phyloP scores from a whole-genome alignment of 768 basidiomycete genomes.

The Clavaria fumosa region DNA sequence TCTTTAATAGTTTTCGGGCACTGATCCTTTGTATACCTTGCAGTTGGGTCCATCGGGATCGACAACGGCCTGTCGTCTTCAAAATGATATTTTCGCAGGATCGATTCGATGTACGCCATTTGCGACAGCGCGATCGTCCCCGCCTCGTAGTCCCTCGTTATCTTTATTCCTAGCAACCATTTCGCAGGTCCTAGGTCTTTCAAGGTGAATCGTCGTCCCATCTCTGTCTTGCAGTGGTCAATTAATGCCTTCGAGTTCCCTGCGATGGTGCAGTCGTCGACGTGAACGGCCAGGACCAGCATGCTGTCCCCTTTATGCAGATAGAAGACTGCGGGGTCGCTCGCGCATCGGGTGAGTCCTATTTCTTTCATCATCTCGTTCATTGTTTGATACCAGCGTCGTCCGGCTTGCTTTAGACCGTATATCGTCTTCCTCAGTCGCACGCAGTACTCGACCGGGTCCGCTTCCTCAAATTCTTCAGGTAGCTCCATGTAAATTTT shows the following conservation, averaged over 20 bases:
- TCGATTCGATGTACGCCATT: conserved; percentile 18
- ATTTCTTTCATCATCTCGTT: conserved; percentile 4
- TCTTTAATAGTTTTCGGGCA: conserved; percentile 13
- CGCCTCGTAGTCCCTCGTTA: conserved; percentile 8
- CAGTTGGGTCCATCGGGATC: conserved; percentile 16
- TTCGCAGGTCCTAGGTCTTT: conserved; percentile 11
- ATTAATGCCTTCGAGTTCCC: conserved; percentile 10
- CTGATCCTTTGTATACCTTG: conserved; percentile 9
- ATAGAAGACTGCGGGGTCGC: conserved; percentile 17
- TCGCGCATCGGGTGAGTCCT: conserved; percentile 12
- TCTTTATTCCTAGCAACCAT: conserved; percentile 11
- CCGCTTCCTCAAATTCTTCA: conserved; percentile 14
- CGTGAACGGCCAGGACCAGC: conserved; percentile 16
- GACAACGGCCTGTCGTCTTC: conserved; percentile 14
- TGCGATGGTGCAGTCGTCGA: conserved; percentile 20
- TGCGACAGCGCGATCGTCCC: conserved; percentile 18
- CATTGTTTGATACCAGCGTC: conserved; percentile 15
- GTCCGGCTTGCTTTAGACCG: conserved; percentile 17
- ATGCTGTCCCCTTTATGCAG: conserved; percentile 7
- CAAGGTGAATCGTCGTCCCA: conserved; percentile 12
- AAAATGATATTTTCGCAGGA: conserved; percentile 15
- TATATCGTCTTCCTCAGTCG: conserved; percentile 16
- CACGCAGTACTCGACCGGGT: conserved; percentile 9
- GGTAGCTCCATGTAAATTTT: conserved; percentile 30
- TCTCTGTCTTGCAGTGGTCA: conserved; percentile 12